phyloP scores from a whole-genome alignment of 2,329 filamentous ascomycete genomes.

The Rugonectria rugulosa region DNA sequence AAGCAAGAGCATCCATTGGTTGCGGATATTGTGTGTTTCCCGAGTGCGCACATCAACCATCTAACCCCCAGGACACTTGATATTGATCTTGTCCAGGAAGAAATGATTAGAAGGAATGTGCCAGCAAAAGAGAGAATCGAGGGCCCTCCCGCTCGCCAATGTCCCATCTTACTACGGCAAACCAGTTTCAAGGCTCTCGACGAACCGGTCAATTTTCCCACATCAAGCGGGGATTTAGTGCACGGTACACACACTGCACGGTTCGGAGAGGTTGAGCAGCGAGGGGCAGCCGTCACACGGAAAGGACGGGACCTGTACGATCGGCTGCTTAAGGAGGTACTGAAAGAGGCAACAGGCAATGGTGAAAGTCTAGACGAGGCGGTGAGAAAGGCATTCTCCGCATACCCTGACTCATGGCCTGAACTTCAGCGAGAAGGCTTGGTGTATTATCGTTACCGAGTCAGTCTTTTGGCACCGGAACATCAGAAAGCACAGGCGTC shows the following conservation, averaged over 20 bases:
- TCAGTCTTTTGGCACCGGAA: too few species aligned
- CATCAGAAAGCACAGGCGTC: not conserved
- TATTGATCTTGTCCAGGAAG: constrained; percentile 51
- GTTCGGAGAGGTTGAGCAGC: constrained; percentile 60
- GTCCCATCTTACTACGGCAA: constrained; percentile 56
- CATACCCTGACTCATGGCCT: constrained; percentile 49
- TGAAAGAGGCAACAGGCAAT: not conserved
- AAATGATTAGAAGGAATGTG: constrained; percentile 50
- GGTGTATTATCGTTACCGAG: constrained; percentile 47
- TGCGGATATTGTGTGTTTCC: constrained; percentile 52
- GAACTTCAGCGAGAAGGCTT: constrained; percentile 43
- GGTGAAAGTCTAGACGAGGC: constrained; percentile 25
- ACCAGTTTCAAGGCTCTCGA: constrained; percentile 60
- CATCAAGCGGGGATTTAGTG: not conserved
- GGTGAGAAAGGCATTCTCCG: constrained; percentile 38
- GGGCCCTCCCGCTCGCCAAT: constrained; percentile 52
- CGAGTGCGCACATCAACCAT: constrained; percentile 58
- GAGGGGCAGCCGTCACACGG: constrained; percentile 55
- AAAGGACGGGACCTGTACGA: constrained; percentile 55
- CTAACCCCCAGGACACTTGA: constrained; percentile 58
- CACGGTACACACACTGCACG: constrained; percentile 45
- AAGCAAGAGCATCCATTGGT: constrained; percentile 44
- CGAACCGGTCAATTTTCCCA: constrained; percentile 51
- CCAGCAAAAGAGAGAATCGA: constrained; percentile 56
- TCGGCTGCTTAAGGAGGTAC: constrained; percentile 39